Evolutionary conservation across 495 filamentous ascomycete genomes (phyloP), one percentile per base, ranked within the genome.

Genomic region (Rhizodiscina lignyota): DNA sequence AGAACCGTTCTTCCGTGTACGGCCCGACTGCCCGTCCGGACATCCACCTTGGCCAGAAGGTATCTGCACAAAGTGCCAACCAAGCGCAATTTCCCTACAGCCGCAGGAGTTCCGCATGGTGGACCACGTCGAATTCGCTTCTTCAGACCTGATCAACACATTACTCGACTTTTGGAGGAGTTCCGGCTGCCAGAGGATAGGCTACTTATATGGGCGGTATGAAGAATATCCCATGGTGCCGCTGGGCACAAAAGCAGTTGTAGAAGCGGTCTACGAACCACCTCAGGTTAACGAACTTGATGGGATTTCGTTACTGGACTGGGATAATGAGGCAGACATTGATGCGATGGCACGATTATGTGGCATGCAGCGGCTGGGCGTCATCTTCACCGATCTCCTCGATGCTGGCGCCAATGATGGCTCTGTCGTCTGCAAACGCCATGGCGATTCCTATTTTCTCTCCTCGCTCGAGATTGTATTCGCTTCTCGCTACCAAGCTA

Each of bases 51-150:
- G 87, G 78, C 89, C 89, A 12, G 84, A 87, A 43, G 89, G 89
- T n/a, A 96, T 99, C 43, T 99, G 89, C 60, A 91, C 84, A 28
- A 99, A 96, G 54, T 99, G 89, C 50, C 89, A 99, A 50, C 89
- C 89, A 11, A 93, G 86, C 38, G 89, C 89, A 18, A 99, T 99
- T 53, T 94, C 80, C 29, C 64, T 99, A 16, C 85, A 94, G 46
- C 81, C 82, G 11, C 89, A 99, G 52, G 66, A 80, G 21, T 99
- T 80, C 50, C 80, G 89, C n/a, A 94, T 86, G 82, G 85, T 99
- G 1, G 89, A 99, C 48, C 89, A 99, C 54, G 86, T 99, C 42
- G 91, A 99, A 51, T 96, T 99, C 51, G 69, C 89, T 2, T 72
- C 78, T 1, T 70, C 83, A 1, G 67, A 68, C 22, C 59, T 94